These are phyloP conservation scores for Wickerhamomyces canadensis DNA, from an alignment of 805 yeast species.

Conservation along the genomic window DNA sequence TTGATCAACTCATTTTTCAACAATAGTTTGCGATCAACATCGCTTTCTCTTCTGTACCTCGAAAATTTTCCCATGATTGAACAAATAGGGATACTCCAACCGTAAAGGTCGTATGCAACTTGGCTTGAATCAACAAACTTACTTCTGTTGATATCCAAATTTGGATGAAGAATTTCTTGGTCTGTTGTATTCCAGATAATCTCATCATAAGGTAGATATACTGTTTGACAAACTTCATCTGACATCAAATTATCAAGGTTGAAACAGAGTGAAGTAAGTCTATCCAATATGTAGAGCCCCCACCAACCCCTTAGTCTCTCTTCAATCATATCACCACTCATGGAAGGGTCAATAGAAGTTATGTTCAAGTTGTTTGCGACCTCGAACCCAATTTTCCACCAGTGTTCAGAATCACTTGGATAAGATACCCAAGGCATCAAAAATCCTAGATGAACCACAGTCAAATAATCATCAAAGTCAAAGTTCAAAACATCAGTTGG, in stretches of 20 bases:
- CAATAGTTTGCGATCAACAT: neutral
- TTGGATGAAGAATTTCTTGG: slow-evolving; percentile 23
- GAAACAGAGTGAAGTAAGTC: slow-evolving; percentile 32
- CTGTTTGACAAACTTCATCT: slow-evolving; percentile 26
- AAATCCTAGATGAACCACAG: slow-evolving; percentile 17
- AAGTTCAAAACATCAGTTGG: slow-evolving; percentile 5
- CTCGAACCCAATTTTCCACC: slow-evolving; percentile 21
- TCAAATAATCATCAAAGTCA: slow-evolving; percentile 19
- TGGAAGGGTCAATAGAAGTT: slow-evolving; percentile 2
- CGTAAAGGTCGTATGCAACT: slow-evolving; percentile 30
- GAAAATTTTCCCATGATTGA: slow-evolving; percentile 28
- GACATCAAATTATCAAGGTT: slow-evolving; percentile 27
- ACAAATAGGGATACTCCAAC: slow-evolving; percentile 32
- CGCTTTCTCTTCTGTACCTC: slow-evolving; percentile 10
- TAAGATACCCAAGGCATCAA: slow-evolving; percentile 23
- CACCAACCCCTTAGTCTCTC: slow-evolving; percentile 38
- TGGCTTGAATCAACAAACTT: slow-evolving; percentile 22
- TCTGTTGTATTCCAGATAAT: slow-evolving; percentile 25
- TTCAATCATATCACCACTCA: slow-evolving; percentile 27
- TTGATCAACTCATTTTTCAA: slow-evolving; percentile 14
- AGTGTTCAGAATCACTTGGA: slow-evolving; percentile 19
- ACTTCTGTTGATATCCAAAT: slow-evolving; percentile 23
- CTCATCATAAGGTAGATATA: slow-evolving; percentile 31
- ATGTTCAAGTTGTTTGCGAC: slow-evolving; percentile 6
- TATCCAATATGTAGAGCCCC: slow-evolving; percentile 34